phyloP scores from a whole-genome alignment of 2,329 filamentous ascomycete species.

The Fusarium torulosum region DNA sequence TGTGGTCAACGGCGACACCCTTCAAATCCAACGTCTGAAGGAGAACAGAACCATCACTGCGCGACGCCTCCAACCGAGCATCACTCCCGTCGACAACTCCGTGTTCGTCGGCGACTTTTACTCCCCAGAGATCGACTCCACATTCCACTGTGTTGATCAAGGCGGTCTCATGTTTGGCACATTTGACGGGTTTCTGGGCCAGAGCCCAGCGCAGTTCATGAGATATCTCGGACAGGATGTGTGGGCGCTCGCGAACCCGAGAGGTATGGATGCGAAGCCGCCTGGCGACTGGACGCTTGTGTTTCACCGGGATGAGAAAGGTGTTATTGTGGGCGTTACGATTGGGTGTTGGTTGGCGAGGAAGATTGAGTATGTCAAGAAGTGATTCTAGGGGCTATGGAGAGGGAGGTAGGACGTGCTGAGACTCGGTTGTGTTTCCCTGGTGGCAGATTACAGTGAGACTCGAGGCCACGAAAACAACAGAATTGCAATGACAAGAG shows the following conservation, averaged over 20 bases:
- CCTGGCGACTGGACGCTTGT: constrained; percentile 37
- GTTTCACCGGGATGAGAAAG: constrained; percentile 7
- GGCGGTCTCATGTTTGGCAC: constrained; percentile 32
- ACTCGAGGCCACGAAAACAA: no score
- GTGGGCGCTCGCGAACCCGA: constrained; percentile 27
- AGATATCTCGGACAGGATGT: constrained; percentile 24
- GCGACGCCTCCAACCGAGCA: constrained; percentile 3
- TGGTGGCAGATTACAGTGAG: no score
- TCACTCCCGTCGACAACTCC: constrained; percentile 3
- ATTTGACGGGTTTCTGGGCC: constrained; percentile 29
- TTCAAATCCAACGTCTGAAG: constrained; percentile 27
- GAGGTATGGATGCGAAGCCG: constrained; percentile 37
- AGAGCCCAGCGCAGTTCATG: constrained; percentile 34
- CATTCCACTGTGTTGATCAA: constrained; percentile 29
- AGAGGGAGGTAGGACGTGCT: neutral
- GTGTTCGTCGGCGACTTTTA: constrained; percentile 26
- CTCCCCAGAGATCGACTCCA: constrained; percentile 28
- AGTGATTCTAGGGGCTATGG: neutral
- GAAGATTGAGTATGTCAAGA: constrained; percentile 25
- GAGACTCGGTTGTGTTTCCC: neutral
- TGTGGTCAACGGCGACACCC: constrained; percentile 6
- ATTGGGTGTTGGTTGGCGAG: constrained; percentile 33
- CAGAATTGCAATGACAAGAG: no score
- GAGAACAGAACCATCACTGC: constrained; percentile 28
- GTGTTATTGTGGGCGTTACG: constrained; percentile 3